A percentile compares a stretch with the other conserved stretches of the same genome.
Evolutionary conservation across 176 grass and related monocot species (phyloP).

Genomic region (Zizania latifolia): DNA sequence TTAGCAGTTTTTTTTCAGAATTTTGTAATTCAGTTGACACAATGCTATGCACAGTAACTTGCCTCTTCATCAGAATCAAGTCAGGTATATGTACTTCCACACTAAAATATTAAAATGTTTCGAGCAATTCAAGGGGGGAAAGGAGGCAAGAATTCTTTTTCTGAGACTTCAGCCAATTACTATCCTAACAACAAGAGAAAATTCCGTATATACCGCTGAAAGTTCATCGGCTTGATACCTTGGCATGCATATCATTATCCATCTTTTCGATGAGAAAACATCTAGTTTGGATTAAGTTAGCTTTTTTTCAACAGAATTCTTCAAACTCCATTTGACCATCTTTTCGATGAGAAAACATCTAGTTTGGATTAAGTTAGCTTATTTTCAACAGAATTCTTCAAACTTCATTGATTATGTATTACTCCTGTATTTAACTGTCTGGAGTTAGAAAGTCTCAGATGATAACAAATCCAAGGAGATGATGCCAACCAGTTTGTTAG

Average conservation of each 20-base stretch:
- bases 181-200: neutral
- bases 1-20: neutral
- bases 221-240: too few relatives aligned
- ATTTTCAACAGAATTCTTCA: too few relatives aligned
- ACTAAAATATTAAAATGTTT: neutral
- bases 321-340: too few relatives aligned
- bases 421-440: neutral
- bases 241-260: too few relatives aligned
- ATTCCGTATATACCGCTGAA: too few relatives aligned
- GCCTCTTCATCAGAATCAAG: neutral
- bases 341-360: neutral
- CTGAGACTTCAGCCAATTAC: neutral
- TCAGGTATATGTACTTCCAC: neutral
- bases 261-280: neutral
- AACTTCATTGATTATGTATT: neutral
- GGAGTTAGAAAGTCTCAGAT: neutral
- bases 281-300: too few relatives aligned
- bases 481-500: neutral
- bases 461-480: constrained; percentile 13
- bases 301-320: too few relatives aligned
- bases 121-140: too few relatives aligned
- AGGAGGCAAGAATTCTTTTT: neutral
- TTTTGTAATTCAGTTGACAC: neutral
- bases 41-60: neutral
- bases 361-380: neutral